These are phyloP conservation scores for Fusarium neocosmosporiellum DNA, from an alignment of 2,329 filamentous ascomycete genomes.

Conservation along the genomic window DNA sequence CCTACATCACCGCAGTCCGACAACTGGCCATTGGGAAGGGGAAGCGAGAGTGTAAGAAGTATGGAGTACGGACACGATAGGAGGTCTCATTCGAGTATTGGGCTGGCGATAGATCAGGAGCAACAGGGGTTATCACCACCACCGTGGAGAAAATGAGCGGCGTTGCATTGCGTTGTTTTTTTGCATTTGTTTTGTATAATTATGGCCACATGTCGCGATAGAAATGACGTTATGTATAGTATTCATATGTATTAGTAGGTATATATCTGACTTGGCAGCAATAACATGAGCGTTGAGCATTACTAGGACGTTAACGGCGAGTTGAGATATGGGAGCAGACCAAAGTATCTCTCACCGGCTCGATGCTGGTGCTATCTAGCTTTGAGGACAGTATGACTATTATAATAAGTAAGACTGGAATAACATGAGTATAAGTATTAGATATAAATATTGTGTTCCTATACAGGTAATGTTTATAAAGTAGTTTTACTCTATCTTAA, in stretches of 20 bases:
- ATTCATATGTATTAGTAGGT: background rate
- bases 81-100: conserved; percentile 31
- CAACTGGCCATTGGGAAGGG: conserved; percentile 29
- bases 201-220: conserved; percentile 10
- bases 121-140: conserved; percentile 40
- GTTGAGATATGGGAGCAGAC: background rate
- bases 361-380: background rate
- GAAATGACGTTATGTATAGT: background rate
- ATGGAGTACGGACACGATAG: conserved; percentile 25
- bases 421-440: background rate
- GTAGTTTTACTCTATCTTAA: background rate
- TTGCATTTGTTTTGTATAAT: conserved; percentile 18
- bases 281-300: background rate
- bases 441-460: background rate
- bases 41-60: conserved; percentile 27
- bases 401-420: too few species aligned
- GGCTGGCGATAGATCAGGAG: conserved; percentile 37
- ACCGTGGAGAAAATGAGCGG: conserved; percentile 29
- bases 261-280: background rate
- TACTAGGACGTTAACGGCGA: background rate
- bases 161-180: background rate
- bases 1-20: conserved; percentile 25
- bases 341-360: background rate
- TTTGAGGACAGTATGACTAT: too few species aligned
- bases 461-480: background rate